Base-by-base conservation (phyloP, 1,139 yeast species). In the Scheffersomyces stambukii region DNA sequence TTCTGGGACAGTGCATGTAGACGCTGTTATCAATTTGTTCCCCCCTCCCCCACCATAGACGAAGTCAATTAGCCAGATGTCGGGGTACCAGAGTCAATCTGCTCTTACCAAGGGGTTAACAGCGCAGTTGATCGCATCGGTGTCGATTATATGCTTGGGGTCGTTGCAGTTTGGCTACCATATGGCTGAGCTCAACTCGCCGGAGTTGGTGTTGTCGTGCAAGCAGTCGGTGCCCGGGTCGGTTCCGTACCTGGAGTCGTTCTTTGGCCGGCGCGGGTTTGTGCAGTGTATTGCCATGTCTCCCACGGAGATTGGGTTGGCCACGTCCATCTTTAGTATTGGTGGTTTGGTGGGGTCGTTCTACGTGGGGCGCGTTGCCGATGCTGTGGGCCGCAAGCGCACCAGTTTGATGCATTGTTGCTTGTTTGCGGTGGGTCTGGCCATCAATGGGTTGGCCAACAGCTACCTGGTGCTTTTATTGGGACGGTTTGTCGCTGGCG, bases 301-400 rank as follows among this genome's bases (percentile, higher is more conserved):
- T 13, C 74, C 78, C 10, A 67, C 73, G 27, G 81, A 82, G 35
- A 60, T 84, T 26, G 97, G 96, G 0, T 56, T 82, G 16, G 78
- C 81, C n/a, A 88, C 95, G 0, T 79, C 95, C 0, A 72, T 84
- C 16, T 86, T 82, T 54, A 78, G 93, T 21, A 66, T 89, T 32
- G 97, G 98, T 6, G 97, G 97, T 0, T 63, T 89, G 13, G 32
- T 81, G 6, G 88, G 95, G 1, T 85, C 96, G 0, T 61, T 80
- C 7, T 60, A 74, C 42, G 84, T 88, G 2, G 91, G 95, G 0
- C 45, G 61, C 8, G 38, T 84, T n/a, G 81, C 95, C 8, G 84
- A 83, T 41, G 46, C 46, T 18, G 56, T 67, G 28, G 97, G 97
- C 2, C 66, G 96, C 23, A 72, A 70, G 41, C 55, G 58, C 16